Evolutionary conservation across 495 filamentous ascomycete genomes (phyloP), one percentile per base, ranked within the genome.

Genomic region (Aspergillus haitiensis): DNA sequence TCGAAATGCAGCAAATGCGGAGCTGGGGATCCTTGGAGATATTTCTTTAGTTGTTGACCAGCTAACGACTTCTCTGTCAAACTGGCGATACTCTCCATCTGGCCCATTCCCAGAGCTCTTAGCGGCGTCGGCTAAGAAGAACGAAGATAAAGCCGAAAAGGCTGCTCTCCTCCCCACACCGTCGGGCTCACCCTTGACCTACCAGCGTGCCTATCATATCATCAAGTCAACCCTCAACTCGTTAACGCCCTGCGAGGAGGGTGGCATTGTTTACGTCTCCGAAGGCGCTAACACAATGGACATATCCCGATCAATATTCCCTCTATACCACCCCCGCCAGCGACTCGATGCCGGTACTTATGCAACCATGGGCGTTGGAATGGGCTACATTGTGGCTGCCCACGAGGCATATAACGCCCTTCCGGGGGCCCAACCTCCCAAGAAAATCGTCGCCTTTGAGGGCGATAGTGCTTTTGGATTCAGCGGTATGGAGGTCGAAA

Each of bases 281-380:
- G 85, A 88, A 72, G 85, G 85, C 46, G 84, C 85, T 27, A 87
- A 87, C 69, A 86, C 84, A 13, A 87, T 88, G 86, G 84, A 87
- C 62, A 87, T 87, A 44, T 83, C 81, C 4, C 80, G 85, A n/a
- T 78, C 77, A 27, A 77, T 82, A 60, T 86, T 88, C 70, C 75
- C 78, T 0, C 73, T 88, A 10, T 70, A 81, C 15, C 72, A 84
- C 52, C 85, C 86, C 7, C 79, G 86, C 34, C 78, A 82, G 3
- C 79, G 85, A 2, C 79, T 87, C 31, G 85, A 88, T 60, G 85
- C 85, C 7, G 85, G 86, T 11, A 86, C 85, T 0, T 80, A 86
- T 60, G 85, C 86, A 0, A 87, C 85, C 2, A 88, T 88, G 86
- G 86, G 86, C n/a, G 80, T 87, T 0, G 85, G 86, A 0, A 72